Base-by-base conservation (phyloP, 2,329 filamentous ascomycete species). In the Emmonsiellopsis sp. region DNA sequence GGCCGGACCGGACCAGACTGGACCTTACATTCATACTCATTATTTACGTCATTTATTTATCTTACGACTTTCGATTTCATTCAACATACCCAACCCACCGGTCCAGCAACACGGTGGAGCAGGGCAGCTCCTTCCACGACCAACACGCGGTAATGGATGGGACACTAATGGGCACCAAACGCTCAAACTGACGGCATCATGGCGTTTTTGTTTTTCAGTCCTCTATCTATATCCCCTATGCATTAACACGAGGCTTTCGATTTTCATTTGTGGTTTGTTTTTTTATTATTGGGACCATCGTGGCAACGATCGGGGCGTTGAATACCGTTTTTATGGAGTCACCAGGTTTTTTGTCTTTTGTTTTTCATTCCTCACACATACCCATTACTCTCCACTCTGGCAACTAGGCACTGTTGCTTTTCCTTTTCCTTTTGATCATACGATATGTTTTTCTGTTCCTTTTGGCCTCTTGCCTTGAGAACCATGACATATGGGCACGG, bases 1-100 rank as follows among this genome's bases (percentile, higher is more conserved):
- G 61, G 55, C 62, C 59, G 60, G 62, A 62, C 60, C 62, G 53
- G 51, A 54, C 38, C 30, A 50, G 51, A 41, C 38, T 41, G 37
- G 31, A 47, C 50, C 35, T 55, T 52, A 34, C 37, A 32, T 45
- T 40, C 43, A 26, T n/a, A 11, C 49, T 34, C 31, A 31, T 53
- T 35, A n/a, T 50, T 42, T 43, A 46, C 35, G 30, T 35, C 35
- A 37, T 43, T 38, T 16, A 15, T 47, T 45, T 47, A 16, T 32
- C 34, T 48, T 45, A 47, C 49, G 50, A 45, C 42, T 52, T 50
- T 53, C 10, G 34, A 48, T 48, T 5, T 38, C 15, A 13, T 44
- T 20, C 15, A 13, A 35, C 44, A 20, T 10, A 35, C 11, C n/a
- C 43, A 10, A 31, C 44, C 44, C 6, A 15, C 47, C 26, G 34